These are phyloP conservation scores for Coemansia sp. DNA, from an alignment of 192 early-diverging fungal genomes.

Conservation along the genomic window DNA sequence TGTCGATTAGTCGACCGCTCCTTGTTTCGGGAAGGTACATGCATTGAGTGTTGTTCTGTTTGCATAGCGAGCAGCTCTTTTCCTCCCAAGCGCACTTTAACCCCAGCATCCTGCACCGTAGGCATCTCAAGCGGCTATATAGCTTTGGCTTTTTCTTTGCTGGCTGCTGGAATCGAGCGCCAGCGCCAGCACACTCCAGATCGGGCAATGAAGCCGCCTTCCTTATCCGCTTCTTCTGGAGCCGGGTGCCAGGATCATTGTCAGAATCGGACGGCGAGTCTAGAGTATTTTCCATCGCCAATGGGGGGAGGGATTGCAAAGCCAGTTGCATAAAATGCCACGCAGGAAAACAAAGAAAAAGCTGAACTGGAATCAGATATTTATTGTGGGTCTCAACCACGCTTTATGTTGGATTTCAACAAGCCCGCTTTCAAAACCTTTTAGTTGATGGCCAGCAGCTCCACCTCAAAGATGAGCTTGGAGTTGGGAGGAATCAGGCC, in stretches of 20 bases:
- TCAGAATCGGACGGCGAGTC: no score
- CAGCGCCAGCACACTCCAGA: no score
- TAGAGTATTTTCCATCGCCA: no score
- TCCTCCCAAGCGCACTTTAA: constrained; percentile 8
- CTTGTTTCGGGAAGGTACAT: constrained; percentile 1
- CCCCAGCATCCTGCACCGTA: constrained; percentile 35
- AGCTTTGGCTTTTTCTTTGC: not conserved
- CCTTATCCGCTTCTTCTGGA: no score
- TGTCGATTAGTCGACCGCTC: constrained; percentile 26
- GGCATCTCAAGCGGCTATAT: constrained; percentile 3
- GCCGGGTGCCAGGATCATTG: no score
- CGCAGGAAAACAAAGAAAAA: no score
- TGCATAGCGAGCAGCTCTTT: constrained; percentile 15
- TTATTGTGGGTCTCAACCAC: no score
- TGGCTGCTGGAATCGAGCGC: not conserved
- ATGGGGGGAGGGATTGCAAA: no score
- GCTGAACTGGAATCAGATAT: no score
- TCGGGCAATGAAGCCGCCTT: no score
- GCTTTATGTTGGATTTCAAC: no score
- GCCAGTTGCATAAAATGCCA: no score
- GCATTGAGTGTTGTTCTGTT: constrained; percentile 13
- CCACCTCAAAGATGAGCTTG: constrained; percentile 83
- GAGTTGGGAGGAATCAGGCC: constrained; percentile 78
- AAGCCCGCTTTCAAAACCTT: not conserved
- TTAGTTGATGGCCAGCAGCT: constrained; percentile 54